Conservation (phyloP, 2,329 filamentous ascomycete genomes). For the Diaporthe longicolla region DNA sequence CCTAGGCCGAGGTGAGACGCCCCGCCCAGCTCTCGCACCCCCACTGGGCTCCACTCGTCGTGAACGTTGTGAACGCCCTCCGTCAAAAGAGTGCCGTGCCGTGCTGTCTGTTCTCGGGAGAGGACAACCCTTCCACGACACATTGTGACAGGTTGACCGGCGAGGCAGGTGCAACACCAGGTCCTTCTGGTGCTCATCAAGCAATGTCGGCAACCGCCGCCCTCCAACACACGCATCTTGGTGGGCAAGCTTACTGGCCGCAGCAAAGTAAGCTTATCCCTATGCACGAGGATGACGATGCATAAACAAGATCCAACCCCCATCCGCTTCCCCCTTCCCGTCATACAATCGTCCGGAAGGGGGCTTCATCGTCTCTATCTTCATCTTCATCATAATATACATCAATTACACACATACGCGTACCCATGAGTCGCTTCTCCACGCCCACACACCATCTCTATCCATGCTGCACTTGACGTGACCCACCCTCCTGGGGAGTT, state of each 20-base stretch:
- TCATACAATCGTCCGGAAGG: background rate
- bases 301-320: background rate
- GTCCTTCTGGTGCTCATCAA: background rate
- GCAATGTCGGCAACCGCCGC: slow-evolving; percentile 19
- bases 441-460: slow-evolving; percentile 1
- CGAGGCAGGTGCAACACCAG: background rate
- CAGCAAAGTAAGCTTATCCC: slow-evolving; percentile 24
- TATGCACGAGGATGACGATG: slow-evolving; percentile 22
- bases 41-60: background rate
- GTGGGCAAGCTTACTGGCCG: slow-evolving; percentile 7
- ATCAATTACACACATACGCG: too few relatives aligned
- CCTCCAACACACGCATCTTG: background rate
- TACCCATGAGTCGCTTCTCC: slow-evolving; percentile 10
- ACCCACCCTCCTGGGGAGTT: slow-evolving; percentile 1
- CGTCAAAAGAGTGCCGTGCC: background rate
- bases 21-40: background rate
- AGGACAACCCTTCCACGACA: too few relatives aligned
- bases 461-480: background rate
- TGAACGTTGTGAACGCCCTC: background rate
- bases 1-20: background rate
- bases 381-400: background rate
- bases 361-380: background rate
- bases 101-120: background rate
- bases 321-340: background rate
- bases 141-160: background rate